A percentile compares a stretch with the other conserved stretches of the same genome.
These are phyloP conservation scores for Boletus vermiculosoides DNA, from an alignment of 768 basidiomycete species.

Conservation along the genomic window DNA sequence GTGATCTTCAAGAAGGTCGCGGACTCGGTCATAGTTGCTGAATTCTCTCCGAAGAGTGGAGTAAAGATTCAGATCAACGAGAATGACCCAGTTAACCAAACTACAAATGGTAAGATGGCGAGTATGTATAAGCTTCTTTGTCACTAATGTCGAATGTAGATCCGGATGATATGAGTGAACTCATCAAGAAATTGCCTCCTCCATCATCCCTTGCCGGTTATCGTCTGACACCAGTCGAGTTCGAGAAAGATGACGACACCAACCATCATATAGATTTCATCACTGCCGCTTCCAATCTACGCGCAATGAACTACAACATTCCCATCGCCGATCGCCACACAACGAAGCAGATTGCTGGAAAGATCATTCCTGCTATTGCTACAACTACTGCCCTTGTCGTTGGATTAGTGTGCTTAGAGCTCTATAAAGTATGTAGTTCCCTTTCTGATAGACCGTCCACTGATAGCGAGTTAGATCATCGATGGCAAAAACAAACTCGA, in stretches of 20 bases:
- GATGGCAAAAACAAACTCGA: slow-evolving; percentile 94
- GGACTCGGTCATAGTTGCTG: slow-evolving; percentile 80
- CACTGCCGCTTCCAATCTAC: slow-evolving; percentile 94
- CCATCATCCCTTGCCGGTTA: slow-evolving; percentile 96
- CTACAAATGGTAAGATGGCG: slow-evolving; percentile 24
- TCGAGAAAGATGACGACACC: slow-evolving; percentile 98
- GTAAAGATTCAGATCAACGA: slow-evolving; percentile 94
- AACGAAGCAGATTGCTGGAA: slow-evolving; percentile 97
- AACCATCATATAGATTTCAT: slow-evolving; percentile 99
- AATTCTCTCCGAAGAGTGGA: slow-evolving; percentile 90
- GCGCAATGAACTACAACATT: slow-evolving; percentile 94
- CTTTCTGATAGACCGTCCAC: not conserved
- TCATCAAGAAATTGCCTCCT: slow-evolving; percentile 72
- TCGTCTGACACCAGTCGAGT: slow-evolving; percentile 91
- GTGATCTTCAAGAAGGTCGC: slow-evolving; percentile 80
- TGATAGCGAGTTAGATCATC: slow-evolving; percentile 63
- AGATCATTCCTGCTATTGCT: slow-evolving; percentile 99
- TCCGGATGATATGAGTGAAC: slow-evolving; percentile 49
- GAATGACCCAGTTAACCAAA: slow-evolving; percentile 78
- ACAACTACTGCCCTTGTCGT: slow-evolving; percentile 95
- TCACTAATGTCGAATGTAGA: slow-evolving; percentile 32
- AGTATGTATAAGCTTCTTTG: not conserved
- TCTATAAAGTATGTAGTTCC: slow-evolving; percentile 75
- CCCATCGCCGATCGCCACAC: slow-evolving; percentile 81
- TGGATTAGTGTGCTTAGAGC: slow-evolving; percentile 93